phyloP scores from a whole-genome alignment of 176 grass and related monocot genomes.

The Cenchrus americanus region DNA sequence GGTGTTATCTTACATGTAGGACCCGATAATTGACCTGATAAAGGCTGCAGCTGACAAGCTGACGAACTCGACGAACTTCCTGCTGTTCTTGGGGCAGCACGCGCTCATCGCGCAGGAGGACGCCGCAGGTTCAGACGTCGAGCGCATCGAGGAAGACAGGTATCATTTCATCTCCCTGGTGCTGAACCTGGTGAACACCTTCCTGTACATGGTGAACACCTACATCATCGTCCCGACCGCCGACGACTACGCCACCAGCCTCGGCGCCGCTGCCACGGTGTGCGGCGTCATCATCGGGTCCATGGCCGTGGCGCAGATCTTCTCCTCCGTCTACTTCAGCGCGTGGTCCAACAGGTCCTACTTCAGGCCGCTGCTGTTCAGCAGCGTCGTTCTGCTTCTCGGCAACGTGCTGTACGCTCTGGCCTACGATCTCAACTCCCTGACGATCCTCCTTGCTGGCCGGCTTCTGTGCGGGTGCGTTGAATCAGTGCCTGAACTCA shows the following conservation, averaged over 20 bases:
- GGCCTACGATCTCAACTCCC: conserved; percentile 55
- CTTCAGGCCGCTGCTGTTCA: conserved; percentile 63
- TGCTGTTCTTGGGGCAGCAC: conserved; percentile 57
- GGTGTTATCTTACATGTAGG: conserved; percentile 42
- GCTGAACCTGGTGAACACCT: conserved; percentile 56
- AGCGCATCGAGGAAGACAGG: conserved; percentile 33
- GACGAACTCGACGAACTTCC: conserved; percentile 63
- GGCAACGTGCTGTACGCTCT: conserved; percentile 60
- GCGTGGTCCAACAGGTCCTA: conserved; percentile 61
- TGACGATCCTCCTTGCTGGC: conserved; percentile 49
- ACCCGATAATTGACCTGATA: conserved; percentile 64
- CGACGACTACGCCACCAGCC: conserved; percentile 54
- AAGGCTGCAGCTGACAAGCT: conserved; percentile 55
- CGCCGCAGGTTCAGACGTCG: conserved; percentile 2
- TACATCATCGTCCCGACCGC: conserved; percentile 66
- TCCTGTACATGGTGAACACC: conserved; percentile 69
- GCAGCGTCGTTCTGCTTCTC: conserved; percentile 50
- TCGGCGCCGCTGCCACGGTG: conserved; percentile 55
- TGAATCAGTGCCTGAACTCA: neutral
- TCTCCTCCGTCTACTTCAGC: conserved; percentile 65
- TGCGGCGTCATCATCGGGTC: conserved; percentile 61
- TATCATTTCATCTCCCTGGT: conserved; percentile 62
- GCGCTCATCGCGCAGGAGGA: conserved; percentile 52
- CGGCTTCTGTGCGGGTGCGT: conserved; percentile 59
- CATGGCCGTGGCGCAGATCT: conserved; percentile 57